These are phyloP conservation scores for Tilletia indica DNA, from an alignment of 1,284 basidiomycete species.

Conservation along the genomic window DNA sequence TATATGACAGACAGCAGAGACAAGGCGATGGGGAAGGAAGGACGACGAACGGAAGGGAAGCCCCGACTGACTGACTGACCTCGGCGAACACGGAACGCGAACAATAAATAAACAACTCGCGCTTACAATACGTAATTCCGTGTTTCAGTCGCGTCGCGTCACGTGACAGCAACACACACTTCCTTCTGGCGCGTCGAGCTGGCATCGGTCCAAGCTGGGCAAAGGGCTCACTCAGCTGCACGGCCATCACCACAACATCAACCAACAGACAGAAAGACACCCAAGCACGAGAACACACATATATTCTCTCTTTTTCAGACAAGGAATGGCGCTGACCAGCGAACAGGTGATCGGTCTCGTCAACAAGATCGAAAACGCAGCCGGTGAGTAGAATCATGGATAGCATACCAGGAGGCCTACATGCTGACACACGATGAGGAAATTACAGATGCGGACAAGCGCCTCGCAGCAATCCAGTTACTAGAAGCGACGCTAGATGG, in stretches of 20 bases:
- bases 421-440: not conserved
- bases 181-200: not conserved
- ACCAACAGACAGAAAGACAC: not conserved
- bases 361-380: constrained; percentile 3
- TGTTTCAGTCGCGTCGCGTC: not conserved
- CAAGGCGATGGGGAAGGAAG: too few species aligned
- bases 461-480: not conserved
- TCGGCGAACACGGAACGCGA: not conserved
- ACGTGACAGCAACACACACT: constrained; percentile 12
- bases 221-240: too few species aligned
- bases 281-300: too few species aligned
- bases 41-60: too few species aligned
- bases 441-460: constrained; percentile 14
- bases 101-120: not conserved
- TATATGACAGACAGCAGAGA: too few species aligned
- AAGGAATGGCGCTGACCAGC: constrained; percentile 9
- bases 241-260: not conserved
- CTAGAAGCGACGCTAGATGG: constrained; percentile 1
- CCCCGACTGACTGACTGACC: too few species aligned
- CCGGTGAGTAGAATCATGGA: not conserved
- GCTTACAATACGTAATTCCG: too few species aligned
- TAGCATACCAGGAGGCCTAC: not conserved
- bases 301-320: too few species aligned
- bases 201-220: not conserved
- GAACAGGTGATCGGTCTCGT: constrained; percentile 7